These are phyloP conservation scores for Escovopsis sp. DNA, from an alignment of 2,329 filamentous ascomycete genomes.

Conservation along the genomic window DNA sequence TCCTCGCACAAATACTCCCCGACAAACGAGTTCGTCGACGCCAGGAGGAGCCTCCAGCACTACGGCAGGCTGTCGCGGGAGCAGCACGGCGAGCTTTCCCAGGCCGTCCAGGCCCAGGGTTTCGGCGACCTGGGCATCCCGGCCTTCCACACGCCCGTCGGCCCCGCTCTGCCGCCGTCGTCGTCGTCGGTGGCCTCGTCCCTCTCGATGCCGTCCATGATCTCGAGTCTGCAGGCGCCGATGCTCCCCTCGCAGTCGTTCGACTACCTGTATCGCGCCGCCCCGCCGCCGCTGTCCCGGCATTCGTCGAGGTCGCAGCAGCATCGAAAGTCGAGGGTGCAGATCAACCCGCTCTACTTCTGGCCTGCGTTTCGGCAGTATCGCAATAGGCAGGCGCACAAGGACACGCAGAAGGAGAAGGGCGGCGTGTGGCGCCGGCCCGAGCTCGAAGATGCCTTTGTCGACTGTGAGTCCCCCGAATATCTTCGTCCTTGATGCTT, in stretches of 20 bases:
- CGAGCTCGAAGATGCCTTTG: constrained; percentile 48
- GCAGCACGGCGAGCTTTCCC: too few species aligned
- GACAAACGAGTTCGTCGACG: constrained; percentile 30
- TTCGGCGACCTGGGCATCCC: constrained; percentile 26
- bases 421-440: constrained; percentile 37
- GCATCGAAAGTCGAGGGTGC: constrained; percentile 18
- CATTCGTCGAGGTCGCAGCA: constrained; percentile 21
- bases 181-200: constrained; percentile 30
- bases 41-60: constrained; percentile 24
- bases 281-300: constrained; percentile 20
- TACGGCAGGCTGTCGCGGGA: constrained; percentile 31
- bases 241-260: constrained; percentile 35
- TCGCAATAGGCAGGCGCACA: constrained; percentile 47
- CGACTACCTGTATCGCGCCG: constrained; percentile 23
- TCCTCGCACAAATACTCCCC: constrained; percentile 36
- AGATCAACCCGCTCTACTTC: constrained; percentile 44
- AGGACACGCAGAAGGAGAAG: constrained; percentile 43
- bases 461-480: constrained; percentile 46
- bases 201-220: constrained; percentile 29
- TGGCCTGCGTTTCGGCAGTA: constrained; percentile 50
- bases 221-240: constrained; percentile 34
- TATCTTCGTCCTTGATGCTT: too few species aligned
- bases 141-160: constrained; percentile 28
- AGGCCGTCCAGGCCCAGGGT: constrained; percentile 32
- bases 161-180: constrained; percentile 24